Conservation (phyloP, 2,329 filamentous ascomycete species). For the Xylaria sp. region DNA sequence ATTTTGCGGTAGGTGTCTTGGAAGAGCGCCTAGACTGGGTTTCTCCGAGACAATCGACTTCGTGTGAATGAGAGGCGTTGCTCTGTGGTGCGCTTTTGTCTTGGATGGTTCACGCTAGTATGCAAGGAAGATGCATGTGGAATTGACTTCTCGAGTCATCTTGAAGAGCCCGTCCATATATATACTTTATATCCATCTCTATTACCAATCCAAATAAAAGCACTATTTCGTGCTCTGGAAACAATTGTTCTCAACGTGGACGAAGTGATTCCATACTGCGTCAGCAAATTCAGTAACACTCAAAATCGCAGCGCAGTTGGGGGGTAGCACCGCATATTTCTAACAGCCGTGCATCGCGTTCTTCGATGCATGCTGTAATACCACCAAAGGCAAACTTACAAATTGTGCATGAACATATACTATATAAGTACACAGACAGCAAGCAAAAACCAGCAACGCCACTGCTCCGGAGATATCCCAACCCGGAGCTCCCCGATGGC, state of each 20-base stretch:
- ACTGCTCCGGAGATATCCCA: constrained; percentile 4
- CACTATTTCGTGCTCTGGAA: neutral
- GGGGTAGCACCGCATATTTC: too few relatives aligned
- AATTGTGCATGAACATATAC: neutral
- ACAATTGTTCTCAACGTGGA: neutral
- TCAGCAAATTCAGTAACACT: too few relatives aligned
- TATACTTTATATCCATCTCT: neutral
- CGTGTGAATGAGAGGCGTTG: neutral
- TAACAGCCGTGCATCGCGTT: too few relatives aligned
- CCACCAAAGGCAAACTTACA: neutral
- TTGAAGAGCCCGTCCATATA: neutral
- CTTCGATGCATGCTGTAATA: too few relatives aligned
- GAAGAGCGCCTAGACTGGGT: neutral
- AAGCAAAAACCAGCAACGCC: neutral
- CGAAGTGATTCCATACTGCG: constrained; percentile 14
- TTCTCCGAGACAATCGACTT: too few relatives aligned
- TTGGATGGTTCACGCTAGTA: too few relatives aligned
- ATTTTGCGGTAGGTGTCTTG: neutral
- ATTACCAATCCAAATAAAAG: neutral
- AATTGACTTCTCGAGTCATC: neutral
- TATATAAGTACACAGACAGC: neutral
- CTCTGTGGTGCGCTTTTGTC: neutral
- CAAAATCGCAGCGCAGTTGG: too few relatives aligned
- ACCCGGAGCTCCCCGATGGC: constrained; percentile 4
- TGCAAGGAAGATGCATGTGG: neutral